Evolutionary conservation across 306 rosid genomes (phyloP).

Genomic region (Quercus rubra): DNA sequence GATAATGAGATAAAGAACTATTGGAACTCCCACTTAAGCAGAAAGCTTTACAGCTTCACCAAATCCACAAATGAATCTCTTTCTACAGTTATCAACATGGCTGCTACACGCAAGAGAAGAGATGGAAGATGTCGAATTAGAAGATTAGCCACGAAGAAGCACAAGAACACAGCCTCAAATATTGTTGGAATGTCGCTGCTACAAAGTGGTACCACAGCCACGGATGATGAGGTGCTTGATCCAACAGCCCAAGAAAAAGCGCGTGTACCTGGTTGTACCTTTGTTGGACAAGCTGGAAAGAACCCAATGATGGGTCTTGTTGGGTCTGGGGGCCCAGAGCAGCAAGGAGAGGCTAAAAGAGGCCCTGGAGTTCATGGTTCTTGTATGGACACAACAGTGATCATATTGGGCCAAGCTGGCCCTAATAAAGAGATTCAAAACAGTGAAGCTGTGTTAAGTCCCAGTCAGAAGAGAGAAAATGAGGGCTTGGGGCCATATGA

Average conservation of each 20-base stretch:
- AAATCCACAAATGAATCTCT: constrained; percentile 34
- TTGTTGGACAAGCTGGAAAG: constrained; percentile 19
- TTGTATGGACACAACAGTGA: constrained; percentile 4
- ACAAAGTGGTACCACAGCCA: neutral
- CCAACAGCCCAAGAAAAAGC: constrained; percentile 4
- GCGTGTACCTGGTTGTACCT: neutral
- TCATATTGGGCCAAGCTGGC: neutral
- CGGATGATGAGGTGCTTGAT: neutral
- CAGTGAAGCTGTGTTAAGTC: neutral
- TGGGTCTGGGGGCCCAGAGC: neutral
- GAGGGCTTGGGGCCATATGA: constrained; percentile 42
- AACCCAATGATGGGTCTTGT: constrained; percentile 4
- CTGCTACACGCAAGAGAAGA: constrained; percentile 26
- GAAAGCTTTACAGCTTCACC: constrained; percentile 59
- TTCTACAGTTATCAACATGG: constrained; percentile 13
- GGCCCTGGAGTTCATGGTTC: neutral
- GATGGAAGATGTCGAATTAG: constrained; percentile 16
- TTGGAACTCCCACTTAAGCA: constrained; percentile 83
- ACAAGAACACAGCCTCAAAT: constrained; percentile 7
- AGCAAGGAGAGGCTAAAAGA: neutral
- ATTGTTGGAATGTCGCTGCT: neutral
- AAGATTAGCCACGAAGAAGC: constrained; percentile 22
- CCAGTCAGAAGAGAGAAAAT: constrained; percentile 14
- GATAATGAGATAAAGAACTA: constrained; percentile 85
- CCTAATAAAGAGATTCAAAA: neutral